Conservation (phyloP, 495 filamentous ascomycete species). For the Penicillium waksmanii region DNA sequence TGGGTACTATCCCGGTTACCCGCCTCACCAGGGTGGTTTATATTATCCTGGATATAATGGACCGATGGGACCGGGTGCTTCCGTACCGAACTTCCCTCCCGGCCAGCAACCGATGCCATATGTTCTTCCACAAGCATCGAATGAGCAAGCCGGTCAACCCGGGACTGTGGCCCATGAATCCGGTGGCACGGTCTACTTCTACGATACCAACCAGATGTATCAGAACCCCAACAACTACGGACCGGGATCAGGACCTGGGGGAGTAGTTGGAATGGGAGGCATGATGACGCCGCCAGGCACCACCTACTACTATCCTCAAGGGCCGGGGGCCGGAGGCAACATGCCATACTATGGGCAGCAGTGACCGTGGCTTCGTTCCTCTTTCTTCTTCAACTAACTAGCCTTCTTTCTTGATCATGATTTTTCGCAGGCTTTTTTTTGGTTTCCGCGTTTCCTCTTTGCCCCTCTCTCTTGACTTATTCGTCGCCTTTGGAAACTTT, state of each 20-base stretch:
- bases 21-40: conserved; percentile 44
- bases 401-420: conserved; percentile 8
- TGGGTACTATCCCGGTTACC: conserved; percentile 65
- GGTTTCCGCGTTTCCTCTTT: conserved; percentile 7
- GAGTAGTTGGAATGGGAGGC: conserved; percentile 72
- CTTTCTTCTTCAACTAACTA: conserved; percentile 12
- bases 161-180: conserved; percentile 87
- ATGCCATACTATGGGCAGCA: conserved; percentile 67
- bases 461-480: conserved; percentile 12
- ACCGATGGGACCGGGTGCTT: conserved; percentile 55
- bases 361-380: conserved; percentile 31
- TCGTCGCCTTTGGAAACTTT: conserved; percentile 24
- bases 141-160: conserved; percentile 54
- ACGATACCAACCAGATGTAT: conserved; percentile 72
- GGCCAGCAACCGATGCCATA: conserved; percentile 49
- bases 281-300: conserved; percentile 75
- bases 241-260: conserved; percentile 53
- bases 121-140: conserved; percentile 47
- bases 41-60: conserved; percentile 56
- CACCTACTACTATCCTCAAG: conserved; percentile 76
- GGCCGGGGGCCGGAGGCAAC: conserved; percentile 34
- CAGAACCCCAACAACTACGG: conserved; percentile 52
- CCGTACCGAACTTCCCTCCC: conserved; percentile 58
- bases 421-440: conserved; percentile 17
- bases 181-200: conserved; percentile 96